Evolutionary conservation across 768 basidiomycete species (phyloP).

Genomic region (Lentinula sp.): DNA sequence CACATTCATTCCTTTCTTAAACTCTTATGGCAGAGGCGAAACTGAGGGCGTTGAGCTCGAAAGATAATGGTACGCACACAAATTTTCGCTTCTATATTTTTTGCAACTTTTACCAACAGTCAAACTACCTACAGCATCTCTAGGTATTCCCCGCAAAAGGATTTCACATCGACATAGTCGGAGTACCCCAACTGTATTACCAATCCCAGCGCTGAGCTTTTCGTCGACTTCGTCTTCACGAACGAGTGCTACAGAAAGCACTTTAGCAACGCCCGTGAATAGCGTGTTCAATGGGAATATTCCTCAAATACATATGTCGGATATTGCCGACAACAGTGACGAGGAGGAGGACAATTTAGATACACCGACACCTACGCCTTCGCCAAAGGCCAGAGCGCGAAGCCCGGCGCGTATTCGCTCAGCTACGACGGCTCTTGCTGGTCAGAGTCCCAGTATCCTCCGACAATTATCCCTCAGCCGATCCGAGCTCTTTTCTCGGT

Average conservation of each 20-base stretch:
- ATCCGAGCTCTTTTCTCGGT: neutral
- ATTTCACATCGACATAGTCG: conserved; percentile 1
- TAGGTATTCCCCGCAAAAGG: neutral
- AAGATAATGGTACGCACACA: neutral
- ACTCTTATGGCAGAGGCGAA: neutral
- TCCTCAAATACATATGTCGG: neutral
- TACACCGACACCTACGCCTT: conserved; percentile 1
- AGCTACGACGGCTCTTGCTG: neutral
- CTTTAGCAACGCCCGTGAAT: neutral
- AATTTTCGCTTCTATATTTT: neutral
- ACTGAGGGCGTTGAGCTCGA: neutral
- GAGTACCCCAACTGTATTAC: neutral
- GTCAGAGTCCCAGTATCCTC: neutral
- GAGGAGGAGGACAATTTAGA: neutral
- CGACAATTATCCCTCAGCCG: neutral
- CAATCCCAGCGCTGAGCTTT: neutral
- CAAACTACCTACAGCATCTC: neutral
- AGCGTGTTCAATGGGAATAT: neutral
- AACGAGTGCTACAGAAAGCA: neutral
- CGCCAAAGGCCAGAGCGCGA: conserved; percentile 1
- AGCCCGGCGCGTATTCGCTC: neutral
- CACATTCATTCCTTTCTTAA: neutral
- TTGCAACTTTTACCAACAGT: neutral
- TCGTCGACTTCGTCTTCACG: neutral
- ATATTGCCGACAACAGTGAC: neutral